Conservation (phyloP, 208 protist genomes). For the Trypanosoma cruzi region DNA sequence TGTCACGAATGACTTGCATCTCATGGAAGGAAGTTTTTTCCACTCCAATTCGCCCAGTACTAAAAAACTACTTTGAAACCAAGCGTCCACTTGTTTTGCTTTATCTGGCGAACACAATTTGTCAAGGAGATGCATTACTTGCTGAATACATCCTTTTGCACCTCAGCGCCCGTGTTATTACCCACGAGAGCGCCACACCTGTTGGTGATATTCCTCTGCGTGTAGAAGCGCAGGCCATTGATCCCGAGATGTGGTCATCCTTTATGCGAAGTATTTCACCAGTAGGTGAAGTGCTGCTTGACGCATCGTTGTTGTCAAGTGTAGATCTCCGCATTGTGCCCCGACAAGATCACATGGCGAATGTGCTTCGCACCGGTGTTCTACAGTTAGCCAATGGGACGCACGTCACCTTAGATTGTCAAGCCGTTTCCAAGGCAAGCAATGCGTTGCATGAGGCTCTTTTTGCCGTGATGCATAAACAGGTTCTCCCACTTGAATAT, state of each 20-base stretch:
- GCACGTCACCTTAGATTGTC: conserved; percentile 78
- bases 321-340: conserved; percentile 32
- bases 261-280: conserved; percentile 46
- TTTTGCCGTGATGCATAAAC: conserved; percentile 64
- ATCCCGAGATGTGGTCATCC: conserved; percentile 41
- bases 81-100: conserved; percentile 18
- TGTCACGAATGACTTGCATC: conserved; percentile 53
- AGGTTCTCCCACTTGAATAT: conserved; percentile 68
- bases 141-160: conserved; percentile 81
- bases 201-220: conserved; percentile 83
- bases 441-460: conserved; percentile 47
- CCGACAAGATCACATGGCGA: conserved; percentile 45
- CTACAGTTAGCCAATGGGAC: conserved; percentile 85
- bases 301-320: conserved; percentile 16
- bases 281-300: conserved; percentile 57
- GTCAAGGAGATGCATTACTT: conserved; percentile 53
- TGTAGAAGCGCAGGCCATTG: conserved; percentile 30
- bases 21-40: conserved; percentile 26
- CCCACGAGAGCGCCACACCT: conserved; percentile 51
- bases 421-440: conserved; percentile 20
- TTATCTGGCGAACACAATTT: conserved; percentile 40
- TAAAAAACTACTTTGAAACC: conserved; percentile 8
- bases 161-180: conserved; percentile 51
- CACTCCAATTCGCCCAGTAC: conserved; percentile 22
- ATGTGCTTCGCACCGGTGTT: conserved; percentile 64